These are phyloP conservation scores for Ramaria rubella DNA, from an alignment of 768 basidiomycete species.

Conservation along the genomic window DNA sequence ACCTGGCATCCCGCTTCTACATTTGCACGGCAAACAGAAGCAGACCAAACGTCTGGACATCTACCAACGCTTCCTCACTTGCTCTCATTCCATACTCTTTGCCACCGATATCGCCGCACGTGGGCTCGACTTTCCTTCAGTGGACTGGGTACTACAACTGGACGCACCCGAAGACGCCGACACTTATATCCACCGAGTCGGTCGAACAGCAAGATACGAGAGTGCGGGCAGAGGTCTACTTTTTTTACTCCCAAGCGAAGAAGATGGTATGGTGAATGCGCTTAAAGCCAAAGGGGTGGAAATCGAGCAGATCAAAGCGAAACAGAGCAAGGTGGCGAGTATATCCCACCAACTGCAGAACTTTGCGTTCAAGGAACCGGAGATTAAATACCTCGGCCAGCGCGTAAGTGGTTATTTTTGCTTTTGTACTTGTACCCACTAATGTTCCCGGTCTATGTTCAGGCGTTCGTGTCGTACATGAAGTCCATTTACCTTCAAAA, in stretches of 20 bases:
- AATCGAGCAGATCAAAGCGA: conserved; percentile 79
- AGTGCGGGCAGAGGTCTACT: conserved; percentile 81
- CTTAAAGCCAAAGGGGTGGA: conserved; percentile 67
- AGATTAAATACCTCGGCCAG: conserved; percentile 95
- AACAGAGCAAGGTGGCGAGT: conserved; percentile 76
- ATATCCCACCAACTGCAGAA: conserved; percentile 87
- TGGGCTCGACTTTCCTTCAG: conserved; percentile 91
- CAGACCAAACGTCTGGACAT: conserved; percentile 80
- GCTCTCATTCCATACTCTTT: conserved; percentile 79
- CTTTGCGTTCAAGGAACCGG: conserved; percentile 89
- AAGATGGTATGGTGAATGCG: conserved; percentile 77
- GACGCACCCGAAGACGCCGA: conserved; percentile 97
- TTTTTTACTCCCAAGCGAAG: conserved; percentile 83
- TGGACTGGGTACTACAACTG: conserved; percentile 95
- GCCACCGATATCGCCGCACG: conserved; percentile 96
- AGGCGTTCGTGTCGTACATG: conserved; percentile 96
- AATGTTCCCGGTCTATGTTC: not conserved
- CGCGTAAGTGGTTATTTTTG: conserved; percentile 45
- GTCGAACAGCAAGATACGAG: conserved; percentile 90
- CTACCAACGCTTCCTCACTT: conserved; percentile 77
- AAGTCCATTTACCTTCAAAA: conserved; percentile 90
- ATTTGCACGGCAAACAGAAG: conserved; percentile 95
- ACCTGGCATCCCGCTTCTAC: conserved; percentile 87
- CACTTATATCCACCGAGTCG: conserved; percentile 96
- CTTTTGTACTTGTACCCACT: not conserved